These are phyloP conservation scores for Entomortierella lignicola DNA, from an alignment of 192 early-diverging fungal genomes.

Conservation along the genomic window DNA sequence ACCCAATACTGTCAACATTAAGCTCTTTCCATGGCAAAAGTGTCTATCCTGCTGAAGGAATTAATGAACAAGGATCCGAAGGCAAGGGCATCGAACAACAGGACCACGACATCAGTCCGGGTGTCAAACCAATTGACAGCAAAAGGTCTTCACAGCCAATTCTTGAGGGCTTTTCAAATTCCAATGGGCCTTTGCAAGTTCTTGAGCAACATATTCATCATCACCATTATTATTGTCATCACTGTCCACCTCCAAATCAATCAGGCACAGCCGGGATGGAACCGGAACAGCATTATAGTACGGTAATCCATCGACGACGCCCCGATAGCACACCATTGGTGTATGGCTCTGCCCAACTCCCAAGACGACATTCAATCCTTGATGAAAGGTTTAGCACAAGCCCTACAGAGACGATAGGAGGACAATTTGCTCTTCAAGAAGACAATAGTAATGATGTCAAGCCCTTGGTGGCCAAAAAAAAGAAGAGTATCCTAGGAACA, in stretches of 20 bases:
- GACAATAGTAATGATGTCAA: not conserved
- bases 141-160: not conserved
- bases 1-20: constrained; percentile 25
- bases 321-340: constrained; percentile 14
- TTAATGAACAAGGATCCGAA: not conserved
- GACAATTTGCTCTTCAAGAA: constrained; percentile 5
- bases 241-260: constrained; percentile 23
- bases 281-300: constrained; percentile 2
- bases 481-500: constrained; percentile 33
- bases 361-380: not conserved
- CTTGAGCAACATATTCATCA: constrained; percentile 50
- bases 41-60: not conserved
- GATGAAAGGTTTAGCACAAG: constrained; percentile 4
- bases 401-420: constrained; percentile 9
- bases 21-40: not conserved
- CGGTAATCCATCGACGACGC: not conserved
- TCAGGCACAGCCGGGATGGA: constrained; percentile 4
- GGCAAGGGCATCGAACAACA: constrained; percentile 11
- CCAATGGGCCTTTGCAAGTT: constrained; percentile 11
- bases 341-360: not conserved
- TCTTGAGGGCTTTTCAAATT: not conserved
- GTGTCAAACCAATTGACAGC: not conserved
- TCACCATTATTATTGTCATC: constrained; percentile 47
- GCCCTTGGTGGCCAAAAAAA: constrained; percentile 15
- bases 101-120: not conserved